Base-by-base conservation (phyloP, 225 moss, liverwort and hornwort species). In the Climacium dendroides region DNA sequence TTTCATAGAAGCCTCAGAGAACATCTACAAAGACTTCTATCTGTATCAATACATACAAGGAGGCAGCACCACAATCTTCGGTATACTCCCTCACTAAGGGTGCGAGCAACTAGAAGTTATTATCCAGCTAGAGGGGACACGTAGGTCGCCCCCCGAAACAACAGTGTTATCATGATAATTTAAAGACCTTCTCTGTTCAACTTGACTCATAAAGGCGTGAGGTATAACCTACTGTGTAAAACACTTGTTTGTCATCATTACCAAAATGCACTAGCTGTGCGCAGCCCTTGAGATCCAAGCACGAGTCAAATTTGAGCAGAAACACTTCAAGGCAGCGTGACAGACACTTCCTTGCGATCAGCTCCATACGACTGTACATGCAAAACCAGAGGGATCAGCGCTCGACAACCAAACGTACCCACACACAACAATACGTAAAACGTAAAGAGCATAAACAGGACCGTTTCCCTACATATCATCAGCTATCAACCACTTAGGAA, bases 281-380 rank as follows among this genome's bases (percentile, higher is more conserved):
- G 72, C 57, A 90, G 69, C 80, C 80, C 75, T 73, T 81, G 50
- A 78, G 35, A 77, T 84, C 29, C 32, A 70, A 86, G 59, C 82
- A 79, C 19, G 26, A 86, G 70, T 80, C 61, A 54, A 83, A 69
- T n/a, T 19, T 58, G 62, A 79, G 61, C 67, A 50, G 63, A 29
- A 37, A 39, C 26, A 60, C 65, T 91, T 95, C 89, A 97, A 84
- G 91, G 94, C 88, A 97, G 88, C 57, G 92, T 95, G 16, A 96
- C 64, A 59, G 59, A 35, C 43, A 89, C 77, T 72, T 94, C 93
- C 92, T 96, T 97, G 89, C 97, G 95, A 91, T 96, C 97, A 41
- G 94, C 95, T 74, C 97, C 97, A 80, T 93, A 96, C 11, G 96
- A 85, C 92, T 93, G 92, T 16, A 74, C 78, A 85, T 25, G 37